These are phyloP conservation scores for Leptoxyphium fumago DNA, from an alignment of 2,329 filamentous ascomycete species.

Conservation along the genomic window DNA sequence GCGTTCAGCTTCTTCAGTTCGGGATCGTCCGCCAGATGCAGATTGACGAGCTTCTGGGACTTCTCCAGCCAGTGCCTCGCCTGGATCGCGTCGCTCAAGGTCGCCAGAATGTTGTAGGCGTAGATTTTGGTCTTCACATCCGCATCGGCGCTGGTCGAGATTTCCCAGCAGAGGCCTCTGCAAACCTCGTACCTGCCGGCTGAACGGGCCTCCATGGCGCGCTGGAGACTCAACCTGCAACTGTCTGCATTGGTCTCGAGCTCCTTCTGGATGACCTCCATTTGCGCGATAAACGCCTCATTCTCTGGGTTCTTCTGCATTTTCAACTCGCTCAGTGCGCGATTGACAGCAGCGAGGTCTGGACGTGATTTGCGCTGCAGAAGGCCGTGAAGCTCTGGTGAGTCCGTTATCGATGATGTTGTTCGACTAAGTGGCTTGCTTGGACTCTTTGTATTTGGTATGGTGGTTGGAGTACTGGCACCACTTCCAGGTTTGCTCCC, in stretches of 20 bases:
- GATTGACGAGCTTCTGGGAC: conserved; percentile 6
- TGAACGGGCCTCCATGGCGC: conserved; percentile 11
- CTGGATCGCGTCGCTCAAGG: conserved; percentile 8
- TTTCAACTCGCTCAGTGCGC: not conserved
- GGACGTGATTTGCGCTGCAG: conserved; percentile 1
- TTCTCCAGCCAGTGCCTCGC: conserved; percentile 8
- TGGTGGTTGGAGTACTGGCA: not conserved
- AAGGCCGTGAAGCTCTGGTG: conserved; percentile 2
- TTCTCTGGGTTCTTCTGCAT: not conserved
- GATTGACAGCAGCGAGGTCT: conserved; percentile 1
- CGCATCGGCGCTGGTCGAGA: conserved; percentile 8
- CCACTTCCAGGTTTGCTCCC: not conserved
- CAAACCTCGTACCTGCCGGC: conserved; percentile 8
- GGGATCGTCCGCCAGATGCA: conserved; percentile 2
- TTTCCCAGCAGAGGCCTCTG: conserved; percentile 8
- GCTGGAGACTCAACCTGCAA: conserved; percentile 6
- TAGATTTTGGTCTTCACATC: conserved; percentile 10
- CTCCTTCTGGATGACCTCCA: conserved; percentile 1
- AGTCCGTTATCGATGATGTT: not conserved
- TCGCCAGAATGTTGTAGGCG: conserved; percentile 12
- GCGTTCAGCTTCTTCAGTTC: conserved; percentile 7
- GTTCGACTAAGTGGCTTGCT: not conserved
- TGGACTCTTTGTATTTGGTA: not conserved
- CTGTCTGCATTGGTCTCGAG: conserved; percentile 2
- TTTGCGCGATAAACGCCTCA: not conserved